Percentiles rank a stretch among this genome's conserved stretches.
phyloP scores from a whole-genome alignment of 805 yeast genomes.

The Saitoella complicata region DNA sequence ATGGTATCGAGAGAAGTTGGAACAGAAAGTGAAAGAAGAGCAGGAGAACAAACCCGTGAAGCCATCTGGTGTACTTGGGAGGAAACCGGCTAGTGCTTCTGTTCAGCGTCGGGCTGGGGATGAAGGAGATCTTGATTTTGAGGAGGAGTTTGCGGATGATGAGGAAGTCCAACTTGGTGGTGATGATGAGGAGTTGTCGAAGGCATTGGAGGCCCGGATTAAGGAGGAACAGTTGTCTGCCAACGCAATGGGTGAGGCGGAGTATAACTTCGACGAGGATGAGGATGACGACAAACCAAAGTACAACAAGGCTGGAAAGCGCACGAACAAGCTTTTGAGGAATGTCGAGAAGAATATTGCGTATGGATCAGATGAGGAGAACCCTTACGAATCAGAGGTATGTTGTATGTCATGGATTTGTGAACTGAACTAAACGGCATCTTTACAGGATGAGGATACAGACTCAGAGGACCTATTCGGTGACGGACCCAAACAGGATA shows the following conservation, averaged over 20 bases:
- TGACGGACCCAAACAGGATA: neutral
- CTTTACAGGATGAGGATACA: neutral
- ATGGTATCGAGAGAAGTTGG: constrained; percentile 60
- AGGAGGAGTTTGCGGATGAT: constrained; percentile 95
- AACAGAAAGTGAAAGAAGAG: constrained; percentile 39
- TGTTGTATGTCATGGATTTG: too few relatives aligned
- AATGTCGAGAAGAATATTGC: constrained; percentile 2
- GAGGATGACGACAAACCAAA: constrained; percentile 61
- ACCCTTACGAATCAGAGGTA: constrained; percentile 1
- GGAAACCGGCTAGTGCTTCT: neutral
- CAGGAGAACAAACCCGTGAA: constrained; percentile 11
- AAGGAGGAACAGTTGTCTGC: constrained; percentile 51
- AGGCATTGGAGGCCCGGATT: constrained; percentile 56
- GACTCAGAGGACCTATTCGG: neutral
- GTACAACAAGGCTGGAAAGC: constrained; percentile 82
- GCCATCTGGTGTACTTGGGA: constrained; percentile 15
- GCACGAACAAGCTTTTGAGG: constrained; percentile 56
- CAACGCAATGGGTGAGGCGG: constrained; percentile 8
- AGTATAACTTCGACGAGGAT: constrained; percentile 36
- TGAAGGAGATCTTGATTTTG: constrained; percentile 85
- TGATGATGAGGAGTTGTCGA: constrained; percentile 88
- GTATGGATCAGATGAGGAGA: constrained; percentile 2
- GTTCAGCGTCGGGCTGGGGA: constrained; percentile 34
- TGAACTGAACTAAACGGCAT: neutral
- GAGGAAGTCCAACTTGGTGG: constrained; percentile 97